A percentile compares a stretch with the other conserved stretches of the same genome.
These are phyloP conservation scores for Globisporangium cystogenes DNA, from an alignment of 352 stramenopile genomes.

Conservation along the genomic window DNA sequence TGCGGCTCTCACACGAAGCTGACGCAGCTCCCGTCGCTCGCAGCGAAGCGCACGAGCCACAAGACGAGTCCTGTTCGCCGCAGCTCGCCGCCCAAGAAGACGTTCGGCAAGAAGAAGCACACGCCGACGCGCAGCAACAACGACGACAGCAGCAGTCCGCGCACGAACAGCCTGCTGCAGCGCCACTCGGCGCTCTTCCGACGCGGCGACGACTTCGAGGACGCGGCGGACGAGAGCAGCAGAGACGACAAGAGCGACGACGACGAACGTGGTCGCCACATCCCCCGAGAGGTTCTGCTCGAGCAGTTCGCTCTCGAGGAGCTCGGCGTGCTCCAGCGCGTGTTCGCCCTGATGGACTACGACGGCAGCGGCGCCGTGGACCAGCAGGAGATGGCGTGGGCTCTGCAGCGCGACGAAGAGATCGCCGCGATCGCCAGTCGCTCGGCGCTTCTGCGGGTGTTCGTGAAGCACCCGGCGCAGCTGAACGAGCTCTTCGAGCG, in stretches of 20 bases:
- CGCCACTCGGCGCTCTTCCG: constrained; percentile 7
- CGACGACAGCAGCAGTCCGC: constrained; percentile 4
- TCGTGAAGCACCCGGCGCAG: constrained; percentile 46
- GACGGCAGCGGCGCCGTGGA: constrained; percentile 61
- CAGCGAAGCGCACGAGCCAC: not conserved
- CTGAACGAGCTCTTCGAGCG: constrained; percentile 25
- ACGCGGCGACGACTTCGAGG: too few relatives aligned
- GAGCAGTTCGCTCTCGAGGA: constrained; percentile 34
- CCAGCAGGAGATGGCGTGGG: constrained; percentile 60
- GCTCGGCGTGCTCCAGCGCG: constrained; percentile 22
- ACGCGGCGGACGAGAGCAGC: too few relatives aligned
- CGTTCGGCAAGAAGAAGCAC: not conserved
- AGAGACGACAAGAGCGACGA: not conserved
- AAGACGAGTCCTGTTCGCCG: constrained; percentile 1
- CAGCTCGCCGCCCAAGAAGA: not conserved
- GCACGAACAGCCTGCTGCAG: not conserved
- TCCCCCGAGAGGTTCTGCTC: constrained; percentile 2
- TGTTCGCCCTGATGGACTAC: constrained; percentile 64
- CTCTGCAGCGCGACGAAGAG: constrained; percentile 51
- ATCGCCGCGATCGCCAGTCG: constrained; percentile 36
- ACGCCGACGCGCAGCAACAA: constrained; percentile 5
- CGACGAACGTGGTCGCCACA: not conserved
- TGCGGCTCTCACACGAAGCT: constrained; percentile 36
- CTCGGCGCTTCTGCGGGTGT: constrained; percentile 38
- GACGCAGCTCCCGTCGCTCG: constrained; percentile 46